Percentiles rank a stretch among this genome's conserved stretches.
Evolutionary conservation across 495 filamentous ascomycete genomes (phyloP).

Genomic region (Tuber borchii): DNA sequence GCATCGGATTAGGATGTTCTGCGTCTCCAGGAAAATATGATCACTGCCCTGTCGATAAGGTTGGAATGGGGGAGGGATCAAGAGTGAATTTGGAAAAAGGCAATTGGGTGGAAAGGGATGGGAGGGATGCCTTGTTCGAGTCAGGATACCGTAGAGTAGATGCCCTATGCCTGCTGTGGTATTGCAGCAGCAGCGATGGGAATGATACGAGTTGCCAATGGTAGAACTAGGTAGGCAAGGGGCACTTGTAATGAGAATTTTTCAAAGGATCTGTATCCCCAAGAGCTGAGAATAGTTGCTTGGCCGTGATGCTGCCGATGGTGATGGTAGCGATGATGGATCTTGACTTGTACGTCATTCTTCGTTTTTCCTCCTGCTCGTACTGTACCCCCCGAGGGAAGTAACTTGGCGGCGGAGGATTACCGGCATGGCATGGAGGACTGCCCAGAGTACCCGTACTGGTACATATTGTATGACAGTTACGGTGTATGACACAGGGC

Average conservation of each 20-base stretch:
- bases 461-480: neutral
- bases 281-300: neutral
- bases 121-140: neutral
- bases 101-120: slow-evolving; percentile 8
- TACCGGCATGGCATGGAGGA: neutral
- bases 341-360: neutral
- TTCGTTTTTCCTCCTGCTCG: neutral
- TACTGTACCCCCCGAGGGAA: neutral
- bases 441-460: neutral
- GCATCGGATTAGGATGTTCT: slow-evolving; percentile 22
- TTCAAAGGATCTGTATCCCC: neutral
- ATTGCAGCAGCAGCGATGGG: neutral
- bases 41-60: slow-evolving; percentile 26
- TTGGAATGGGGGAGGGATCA: slow-evolving; percentile 20
- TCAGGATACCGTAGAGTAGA: neutral
- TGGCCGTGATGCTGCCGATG: neutral
- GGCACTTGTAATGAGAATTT: neutral
- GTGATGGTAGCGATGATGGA: neutral
- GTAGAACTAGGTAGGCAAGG: neutral
- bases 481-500: neutral
- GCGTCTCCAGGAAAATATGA: slow-evolving; percentile 24
- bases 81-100: slow-evolving; percentile 21
- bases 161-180: neutral
- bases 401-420: neutral
- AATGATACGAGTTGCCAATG: neutral